phyloP scores from a whole-genome alignment of 371 early-diverging fungal species.

The Cokeromyces recurvatus region DNA sequence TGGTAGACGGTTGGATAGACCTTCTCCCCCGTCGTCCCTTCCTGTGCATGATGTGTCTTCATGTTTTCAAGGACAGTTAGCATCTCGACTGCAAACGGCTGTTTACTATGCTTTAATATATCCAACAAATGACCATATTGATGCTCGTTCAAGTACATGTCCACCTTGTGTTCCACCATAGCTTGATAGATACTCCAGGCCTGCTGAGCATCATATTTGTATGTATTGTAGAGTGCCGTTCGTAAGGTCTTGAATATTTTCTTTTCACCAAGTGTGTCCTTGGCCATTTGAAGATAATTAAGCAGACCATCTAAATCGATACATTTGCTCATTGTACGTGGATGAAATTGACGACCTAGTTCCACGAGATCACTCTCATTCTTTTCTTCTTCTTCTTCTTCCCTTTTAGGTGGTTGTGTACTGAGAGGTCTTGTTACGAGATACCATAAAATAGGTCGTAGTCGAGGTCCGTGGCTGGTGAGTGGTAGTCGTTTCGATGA shows the following conservation, averaged over 20 bases:
- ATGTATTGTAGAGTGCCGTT: conserved; percentile 26
- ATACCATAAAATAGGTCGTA: background rate
- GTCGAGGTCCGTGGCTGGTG: no score
- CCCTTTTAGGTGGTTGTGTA: no score
- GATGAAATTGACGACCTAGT: conserved; percentile 1
- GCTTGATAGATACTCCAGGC: conserved; percentile 35
- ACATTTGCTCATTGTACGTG: conserved; percentile 9
- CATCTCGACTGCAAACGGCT: conserved; percentile 11
- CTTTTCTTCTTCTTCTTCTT: no score
- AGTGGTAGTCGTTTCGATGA: no score
- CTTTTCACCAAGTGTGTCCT: background rate
- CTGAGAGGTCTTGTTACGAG: background rate
- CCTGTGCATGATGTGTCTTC: conserved; percentile 6
- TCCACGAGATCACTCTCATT: no score
- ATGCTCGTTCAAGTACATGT: conserved; percentile 21
- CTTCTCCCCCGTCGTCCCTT: background rate
- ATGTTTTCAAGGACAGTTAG: conserved; percentile 27
- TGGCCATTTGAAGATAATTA: background rate
- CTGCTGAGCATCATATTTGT: conserved; percentile 12
- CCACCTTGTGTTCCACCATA: conserved; percentile 25
- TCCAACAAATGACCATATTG: conserved; percentile 37
- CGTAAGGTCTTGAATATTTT: conserved; percentile 25
- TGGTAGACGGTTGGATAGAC: conserved; percentile 1
- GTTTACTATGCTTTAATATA: conserved; percentile 26
- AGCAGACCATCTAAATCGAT: conserved; percentile 2